Evolutionary conservation across 176 grass and related monocot genomes (phyloP).

Genomic region (Avena sativa): DNA sequence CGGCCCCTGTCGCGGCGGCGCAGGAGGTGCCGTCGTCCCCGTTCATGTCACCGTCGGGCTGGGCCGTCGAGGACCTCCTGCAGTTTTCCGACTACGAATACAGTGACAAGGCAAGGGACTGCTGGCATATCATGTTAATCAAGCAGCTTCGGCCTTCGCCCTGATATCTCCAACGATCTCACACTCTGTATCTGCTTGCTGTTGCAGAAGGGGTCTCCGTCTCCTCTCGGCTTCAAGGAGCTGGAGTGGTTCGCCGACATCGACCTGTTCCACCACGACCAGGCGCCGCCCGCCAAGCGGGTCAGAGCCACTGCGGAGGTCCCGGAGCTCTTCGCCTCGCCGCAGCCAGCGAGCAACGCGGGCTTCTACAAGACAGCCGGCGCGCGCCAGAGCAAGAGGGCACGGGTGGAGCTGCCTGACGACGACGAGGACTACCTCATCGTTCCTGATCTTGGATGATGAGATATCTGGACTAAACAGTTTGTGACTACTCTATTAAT

Average conservation of each 20-base stretch:
- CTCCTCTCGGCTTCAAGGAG: conserved; percentile 71
- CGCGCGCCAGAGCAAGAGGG: conserved; percentile 65
- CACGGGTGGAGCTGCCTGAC: conserved; percentile 63
- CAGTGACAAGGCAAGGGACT: conserved; percentile 64
- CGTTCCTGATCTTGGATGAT: conserved; percentile 97
- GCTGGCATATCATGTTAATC: background rate
- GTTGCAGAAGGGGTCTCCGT: conserved; percentile 65
- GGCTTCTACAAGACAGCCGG: conserved; percentile 55
- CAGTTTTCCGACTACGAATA: conserved; percentile 86
- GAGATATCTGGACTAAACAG: background rate
- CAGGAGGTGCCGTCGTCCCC: conserved; percentile 57
- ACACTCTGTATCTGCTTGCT: background rate
- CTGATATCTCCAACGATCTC: background rate
- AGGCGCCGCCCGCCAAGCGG: conserved; percentile 31
- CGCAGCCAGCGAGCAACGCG: conserved; percentile 42
- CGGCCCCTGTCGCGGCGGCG: background rate
- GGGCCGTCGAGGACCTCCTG: conserved; percentile 89
- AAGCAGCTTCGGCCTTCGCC: background rate
- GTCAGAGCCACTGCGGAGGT: conserved; percentile 58
- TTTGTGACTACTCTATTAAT: background rate
- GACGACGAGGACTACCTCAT: conserved; percentile 90
- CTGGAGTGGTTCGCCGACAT: conserved; percentile 86
- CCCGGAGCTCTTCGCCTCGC: conserved; percentile 66
- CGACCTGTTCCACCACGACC: conserved; percentile 70
- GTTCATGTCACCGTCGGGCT: conserved; percentile 53